Percentiles rank a stretch among this genome's conserved stretches.
These are phyloP conservation scores for Parachlorella kessleri DNA, from an alignment of 139 green algal genomes.

Conservation along the genomic window DNA sequence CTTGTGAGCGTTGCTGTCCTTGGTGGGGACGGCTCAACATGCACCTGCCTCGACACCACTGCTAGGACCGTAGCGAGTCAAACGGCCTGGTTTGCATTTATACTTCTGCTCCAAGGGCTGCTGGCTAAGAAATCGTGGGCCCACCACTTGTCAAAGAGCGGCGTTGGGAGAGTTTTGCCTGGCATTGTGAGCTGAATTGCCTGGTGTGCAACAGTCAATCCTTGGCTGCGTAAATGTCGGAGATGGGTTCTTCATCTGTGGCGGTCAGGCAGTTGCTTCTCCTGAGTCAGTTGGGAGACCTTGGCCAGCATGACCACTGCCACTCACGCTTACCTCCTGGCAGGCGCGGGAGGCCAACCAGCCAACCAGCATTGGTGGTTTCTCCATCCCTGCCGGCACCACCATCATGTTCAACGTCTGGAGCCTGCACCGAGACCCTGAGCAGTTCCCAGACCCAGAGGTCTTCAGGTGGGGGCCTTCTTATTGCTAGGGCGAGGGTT, in stretches of 20 bases:
- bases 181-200: not conserved
- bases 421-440: not conserved
- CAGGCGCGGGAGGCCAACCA: no score
- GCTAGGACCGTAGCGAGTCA: no score
- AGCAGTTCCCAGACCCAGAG: not conserved
- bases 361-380: no score
- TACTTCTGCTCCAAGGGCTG: no score
- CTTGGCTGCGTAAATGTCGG: slow-evolving; percentile 33
- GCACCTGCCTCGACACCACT: not conserved
- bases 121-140: no score
- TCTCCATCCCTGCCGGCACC: slow-evolving; percentile 47
- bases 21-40: not conserved
- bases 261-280: not conserved
- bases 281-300: not conserved
- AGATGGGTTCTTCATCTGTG: slow-evolving; percentile 1
- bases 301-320: not conserved
- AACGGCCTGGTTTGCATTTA: no score
- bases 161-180: slow-evolving; percentile 6
- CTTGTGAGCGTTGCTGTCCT: not conserved
- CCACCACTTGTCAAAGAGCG: no score
- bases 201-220: not conserved
- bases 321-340: slow-evolving; percentile 4
- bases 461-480: no score
- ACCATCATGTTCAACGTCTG: not conserved
- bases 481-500: no score